Base-by-base conservation (phyloP, 768 basidiomycete species). In the Suillus subluteus region DNA sequence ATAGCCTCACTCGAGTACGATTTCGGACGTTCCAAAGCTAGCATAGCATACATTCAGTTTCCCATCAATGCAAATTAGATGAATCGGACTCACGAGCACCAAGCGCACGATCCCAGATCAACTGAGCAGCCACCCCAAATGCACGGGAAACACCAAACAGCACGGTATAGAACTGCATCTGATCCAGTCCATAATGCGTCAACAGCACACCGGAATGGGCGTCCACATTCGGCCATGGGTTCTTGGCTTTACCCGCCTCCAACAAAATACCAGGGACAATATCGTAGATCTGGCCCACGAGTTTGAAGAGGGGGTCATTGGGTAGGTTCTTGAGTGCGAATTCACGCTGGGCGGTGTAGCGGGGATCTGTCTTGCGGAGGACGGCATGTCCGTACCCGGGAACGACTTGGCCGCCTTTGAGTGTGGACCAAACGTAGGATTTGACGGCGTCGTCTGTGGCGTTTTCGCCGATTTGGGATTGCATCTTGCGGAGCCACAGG, bases 81-180 rank as follows among this genome's bases (percentile, higher is more conserved):
- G 11, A 30, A 6, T 37, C 8, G 66, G 5, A 88, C 91, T 76
- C 76, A 93, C 91, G 93, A 80, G 92, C 93, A 81, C 93, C 93
- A 72, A 94, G 89, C 18, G 93, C 94, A 77, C 94, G 92, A 74
- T 95, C 94, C 95, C 95, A 96, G 70, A 96, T 94, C 69, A 95
- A 83, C 74, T 96, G 95, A 40, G 94, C 89, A 64, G 91, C 87
- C 65, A 95, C 94, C 81, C 93, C 93, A 71, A 95, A 93, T 21
- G 93, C 95, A 75, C 95, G 91, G n/a, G 94, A 96, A 9, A 98
- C 93, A 83, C 95, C 96, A 79, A 98, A 98, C 67, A 98, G 84
- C 65, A 99, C 97, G 71, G 96, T 98, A 83, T 98, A 98, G 86
- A 92, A 98, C 76, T 94, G 87, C 91, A 96, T 95, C 79, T 96